Base-by-base conservation (phyloP, 306 rosid genomes). In the Cucurbita argyrosperma region DNA sequence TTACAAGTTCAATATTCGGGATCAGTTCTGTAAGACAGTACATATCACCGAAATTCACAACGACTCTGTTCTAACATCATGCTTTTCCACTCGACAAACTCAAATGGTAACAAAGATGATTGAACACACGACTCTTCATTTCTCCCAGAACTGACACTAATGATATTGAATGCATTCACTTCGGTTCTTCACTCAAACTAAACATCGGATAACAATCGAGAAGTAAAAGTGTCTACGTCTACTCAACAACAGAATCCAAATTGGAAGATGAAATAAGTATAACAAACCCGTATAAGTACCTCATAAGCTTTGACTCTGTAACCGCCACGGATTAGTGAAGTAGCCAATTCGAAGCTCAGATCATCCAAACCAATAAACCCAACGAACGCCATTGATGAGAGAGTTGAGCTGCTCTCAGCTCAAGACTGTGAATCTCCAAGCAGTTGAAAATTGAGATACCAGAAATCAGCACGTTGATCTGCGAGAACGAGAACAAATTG, bases 311-410 rank as follows among this genome's bases (percentile, higher is more conserved):
- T 57, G 67, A 74, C 77, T 21, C 16, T 42, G 26, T 57, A 26
- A 8, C 77, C 77, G 19, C 56, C 37, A 23, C 69, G 77, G 54
- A 74, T 19, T 3, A 74, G 77, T 9, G 77, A 58, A 57, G 77
- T 9, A 43, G 77, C 77, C 15, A 74, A 58, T 19, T 74, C 57
- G 51, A 74, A 45, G 51, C 77, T 81, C 71, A 71, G 12, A 10
- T 63, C 52, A 74, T 46, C 77, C 62, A 71, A 64, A 35, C 74
- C 79, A 72, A 69, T n/a, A 61, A 51, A 39, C 19, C 69, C 80
- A 58, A 56, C 74, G 26, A 65, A 57, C 77, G 69, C 53, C 76
- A 80, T 72, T 26, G 46, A 65, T 15, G 62, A 42, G 1, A 45
- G 5, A 16, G n/a, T 58, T 26, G 54, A 67, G 56, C 52, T 42